Evolutionary conservation across 345 rosid species (phyloP), one percentile per base, ranked within the genome.

Genomic region (Gossypium longicalyx): DNA sequence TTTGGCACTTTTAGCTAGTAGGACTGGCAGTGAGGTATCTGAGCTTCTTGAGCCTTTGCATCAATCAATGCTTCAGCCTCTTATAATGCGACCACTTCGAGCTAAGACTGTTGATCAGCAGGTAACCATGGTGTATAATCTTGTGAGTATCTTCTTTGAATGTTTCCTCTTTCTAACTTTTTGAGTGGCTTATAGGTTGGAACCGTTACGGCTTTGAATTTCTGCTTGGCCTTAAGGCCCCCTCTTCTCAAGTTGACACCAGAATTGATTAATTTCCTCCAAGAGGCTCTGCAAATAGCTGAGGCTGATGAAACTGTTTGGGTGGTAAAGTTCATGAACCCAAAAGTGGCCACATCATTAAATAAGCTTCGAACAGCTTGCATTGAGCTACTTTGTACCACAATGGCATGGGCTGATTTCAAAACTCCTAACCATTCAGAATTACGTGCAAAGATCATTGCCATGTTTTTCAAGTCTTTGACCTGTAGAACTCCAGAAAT

Each of bases 351-450:
- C 71, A 85, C 89, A 70, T 91, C 97, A 54, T 73, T 96, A 70
- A 93, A 87, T 82, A 91, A 93, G 77, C 97, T 96, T 75, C 89
- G 93, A 78, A 93, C 97, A 70, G 97, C 94, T 75, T 96, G 99
- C 89, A 93, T 93, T 76, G 99, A 96, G 85, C 88, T 96, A 43
- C 92, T 96, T 38, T 93, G 98, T 83, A 96, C 98, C 49, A 86
- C 99, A 41, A 93, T 96, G 99, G 97, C 98, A 48, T 96, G 99
- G 99, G 84, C 94, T 13, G 98, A 96, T 82, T 91, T 96, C 82
- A 90, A 85, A 84, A 88, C 98, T 67, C 89, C 86, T 59, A 86
- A 78, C 86, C 97, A 96, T 86, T 62, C 90, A 67, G 97, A 96
- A 58, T 78, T 96, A 77, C 98, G 97, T 61, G 86, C 94, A 57